Evolutionary conservation across 371 early-diverging fungal genomes (phyloP).

Genomic region (Mucor lusitanicus): DNA sequence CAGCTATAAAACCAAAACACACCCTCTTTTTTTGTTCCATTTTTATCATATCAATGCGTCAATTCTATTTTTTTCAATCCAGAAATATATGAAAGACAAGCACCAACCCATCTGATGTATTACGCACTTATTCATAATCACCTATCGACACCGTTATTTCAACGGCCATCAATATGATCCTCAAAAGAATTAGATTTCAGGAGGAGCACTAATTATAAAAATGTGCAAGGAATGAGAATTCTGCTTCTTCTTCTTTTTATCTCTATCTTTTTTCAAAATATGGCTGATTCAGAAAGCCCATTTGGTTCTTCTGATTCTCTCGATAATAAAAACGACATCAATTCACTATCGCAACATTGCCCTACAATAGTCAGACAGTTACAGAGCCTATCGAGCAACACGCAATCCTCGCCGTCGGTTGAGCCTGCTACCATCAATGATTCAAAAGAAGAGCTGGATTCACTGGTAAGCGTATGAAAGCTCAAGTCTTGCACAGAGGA

Average conservation of each 20-base stretch:
- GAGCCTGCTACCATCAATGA: slow-evolving; percentile 17
- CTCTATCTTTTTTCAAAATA: not conserved
- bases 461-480: not conserved
- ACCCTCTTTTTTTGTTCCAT: too few species aligned
- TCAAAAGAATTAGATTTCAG: not conserved
- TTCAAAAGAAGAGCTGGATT: slow-evolving; percentile 6
- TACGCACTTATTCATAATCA: too few species aligned
- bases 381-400: not conserved
- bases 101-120: too few species aligned
- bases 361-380: not conserved
- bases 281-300: slow-evolving; percentile 10
- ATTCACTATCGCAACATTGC: not conserved
- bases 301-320: slow-evolving; percentile 10
- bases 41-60: too few species aligned
- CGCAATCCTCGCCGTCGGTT: slow-evolving; percentile 12
- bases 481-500: not conserved
- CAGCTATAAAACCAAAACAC: too few species aligned
- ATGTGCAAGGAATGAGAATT: not conserved
- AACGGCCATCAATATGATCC: too few species aligned
- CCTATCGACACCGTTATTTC: too few species aligned
- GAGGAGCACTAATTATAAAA: not conserved
- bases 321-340: not conserved
- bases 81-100: too few species aligned
- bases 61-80: too few species aligned
- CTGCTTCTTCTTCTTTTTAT: not conserved